These are phyloP conservation scores for Saccharomycopsis sp. DNA, from an alignment of 805 yeast genomes.

Conservation along the genomic window DNA sequence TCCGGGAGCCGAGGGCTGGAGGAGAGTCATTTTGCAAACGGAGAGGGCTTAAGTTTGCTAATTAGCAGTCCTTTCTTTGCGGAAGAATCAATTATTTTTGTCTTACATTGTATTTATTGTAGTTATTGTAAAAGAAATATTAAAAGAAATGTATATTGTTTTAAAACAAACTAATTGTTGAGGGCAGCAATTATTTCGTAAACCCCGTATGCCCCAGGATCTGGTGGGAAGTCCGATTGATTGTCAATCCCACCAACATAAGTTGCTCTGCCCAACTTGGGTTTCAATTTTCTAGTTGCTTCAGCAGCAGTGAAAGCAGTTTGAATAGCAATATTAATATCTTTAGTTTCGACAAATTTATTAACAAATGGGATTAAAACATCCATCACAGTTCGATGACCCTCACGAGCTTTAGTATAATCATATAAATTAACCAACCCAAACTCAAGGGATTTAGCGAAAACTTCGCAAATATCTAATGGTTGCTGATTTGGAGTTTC, in stretches of 20 bases:
- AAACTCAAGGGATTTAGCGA: slow-evolving; percentile 41
- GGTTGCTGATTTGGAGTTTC: slow-evolving; percentile 33
- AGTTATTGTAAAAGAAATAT: background rate
- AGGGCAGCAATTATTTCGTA: slow-evolving; percentile 14
- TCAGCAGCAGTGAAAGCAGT: slow-evolving; percentile 77
- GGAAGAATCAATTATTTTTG: no score
- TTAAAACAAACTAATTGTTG: background rate
- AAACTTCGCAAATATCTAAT: slow-evolving; percentile 26
- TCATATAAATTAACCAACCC: slow-evolving; percentile 73
- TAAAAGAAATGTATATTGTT: no score
- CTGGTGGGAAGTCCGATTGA: slow-evolving; percentile 51
- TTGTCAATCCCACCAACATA: slow-evolving; percentile 65
- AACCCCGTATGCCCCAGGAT: slow-evolving; percentile 69
- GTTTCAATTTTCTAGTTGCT: slow-evolving; percentile 62
- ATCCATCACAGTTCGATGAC: slow-evolving; percentile 85
- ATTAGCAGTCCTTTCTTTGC: no score
- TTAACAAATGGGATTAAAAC: slow-evolving; percentile 83
- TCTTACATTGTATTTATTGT: no score
- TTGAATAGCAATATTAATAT: slow-evolving; percentile 50
- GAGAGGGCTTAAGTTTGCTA: no score
- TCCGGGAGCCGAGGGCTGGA: no score
- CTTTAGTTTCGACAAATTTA: slow-evolving; percentile 44
- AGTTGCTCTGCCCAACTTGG: slow-evolving; percentile 89
- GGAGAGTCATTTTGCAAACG: no score
- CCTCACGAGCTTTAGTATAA: slow-evolving; percentile 82